A percentile compares a stretch with the other conserved stretches of the same genome.
Conservation (phyloP, 2,329 filamentous ascomycete genomes). For the Ceratocystis variospora region DNA sequence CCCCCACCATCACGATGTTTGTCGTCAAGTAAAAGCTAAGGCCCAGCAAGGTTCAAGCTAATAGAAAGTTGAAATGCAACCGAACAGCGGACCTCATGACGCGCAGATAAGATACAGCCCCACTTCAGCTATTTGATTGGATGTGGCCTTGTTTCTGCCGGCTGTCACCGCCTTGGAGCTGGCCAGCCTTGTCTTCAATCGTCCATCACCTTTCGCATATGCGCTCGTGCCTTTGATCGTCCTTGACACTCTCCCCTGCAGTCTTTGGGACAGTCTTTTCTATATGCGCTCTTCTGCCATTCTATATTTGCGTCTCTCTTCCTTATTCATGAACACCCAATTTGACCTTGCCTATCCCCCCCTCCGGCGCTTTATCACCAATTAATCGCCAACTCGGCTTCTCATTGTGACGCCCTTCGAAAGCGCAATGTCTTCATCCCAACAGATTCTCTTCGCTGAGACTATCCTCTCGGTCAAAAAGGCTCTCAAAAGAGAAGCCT, state of each 20-base stretch:
- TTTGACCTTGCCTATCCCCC: background rate
- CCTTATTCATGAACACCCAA: background rate
- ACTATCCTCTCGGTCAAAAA: slow-evolving; percentile 56
- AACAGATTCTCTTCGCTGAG: slow-evolving; percentile 50
- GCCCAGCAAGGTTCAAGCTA: background rate
- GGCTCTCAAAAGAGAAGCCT: slow-evolving; percentile 49
- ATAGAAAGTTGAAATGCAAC: background rate
- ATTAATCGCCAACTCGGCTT: background rate
- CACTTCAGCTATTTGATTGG: slow-evolving; percentile 12
- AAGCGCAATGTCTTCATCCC: slow-evolving; percentile 30
- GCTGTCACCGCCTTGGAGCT: slow-evolving; percentile 10
- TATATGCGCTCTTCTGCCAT: background rate
- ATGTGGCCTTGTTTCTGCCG: slow-evolving; percentile 12
- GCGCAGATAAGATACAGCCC: slow-evolving; percentile 9
- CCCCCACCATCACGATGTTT: slow-evolving; percentile 12
- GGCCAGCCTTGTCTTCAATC: background rate
- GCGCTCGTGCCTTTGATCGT: background rate
- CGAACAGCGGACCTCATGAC: slow-evolving; percentile 10
- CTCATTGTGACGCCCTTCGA: background rate
- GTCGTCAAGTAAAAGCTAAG: background rate
- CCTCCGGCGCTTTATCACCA: background rate
- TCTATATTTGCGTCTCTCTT: background rate
- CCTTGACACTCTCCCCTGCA: background rate
- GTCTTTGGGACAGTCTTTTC: background rate
- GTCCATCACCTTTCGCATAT: background rate